Base-by-base conservation (phyloP, 495 filamentous ascomycete genomes). In the Neurospora sp. region DNA sequence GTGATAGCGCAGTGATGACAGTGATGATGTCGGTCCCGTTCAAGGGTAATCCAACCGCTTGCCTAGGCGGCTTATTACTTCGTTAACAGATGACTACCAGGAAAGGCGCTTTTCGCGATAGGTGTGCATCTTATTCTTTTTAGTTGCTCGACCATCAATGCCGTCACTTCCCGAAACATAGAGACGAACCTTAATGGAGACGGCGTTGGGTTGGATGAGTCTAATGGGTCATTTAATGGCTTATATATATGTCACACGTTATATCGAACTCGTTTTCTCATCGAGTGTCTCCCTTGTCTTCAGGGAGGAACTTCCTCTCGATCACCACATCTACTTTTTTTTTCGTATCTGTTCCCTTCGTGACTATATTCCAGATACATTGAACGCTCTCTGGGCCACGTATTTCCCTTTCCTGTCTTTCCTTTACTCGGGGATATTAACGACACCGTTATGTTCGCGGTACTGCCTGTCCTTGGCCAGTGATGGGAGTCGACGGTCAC, bases 191-290 rank as follows among this genome's bases (percentile, higher is more conserved):
- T 44, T 4, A 3, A n/a, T 9, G 1, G 12, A 41, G 2, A 9
- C 8, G 0, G 16, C 3, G 42, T 0, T n/a, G 18, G 3, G 8
- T 9, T 8, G 0, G 6, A n/a, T n/a, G 18, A 4, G 18, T 44
- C 42, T 4, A 44, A n/a, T 4, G 2, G 18, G 2, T 42, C 14
- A 16, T 16, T 2, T 16, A 14, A 16, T 46, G 8, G 0, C 2
- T 4, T n/a, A n/a, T 46, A 46, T n/a, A 46, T n/a, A 0, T 12
- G 0, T 10, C 2, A 46, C 0, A n/a, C 0, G 2, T 46, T 46
- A 10, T 10, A 1, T 8, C 18, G 1, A 46, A 46, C 18, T 46
- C 9, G 0, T n/a, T 20, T 46, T 10, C n/a, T 46, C 8, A 46
- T 10, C 18, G 42, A 46, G 42, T 46, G 42, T 20, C 42, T 46